Evolutionary conservation across 768 basidiomycete genomes (phyloP), one percentile per base, ranked within the genome.

Genomic region (Rhodosporidiobolus odoratus): DNA sequence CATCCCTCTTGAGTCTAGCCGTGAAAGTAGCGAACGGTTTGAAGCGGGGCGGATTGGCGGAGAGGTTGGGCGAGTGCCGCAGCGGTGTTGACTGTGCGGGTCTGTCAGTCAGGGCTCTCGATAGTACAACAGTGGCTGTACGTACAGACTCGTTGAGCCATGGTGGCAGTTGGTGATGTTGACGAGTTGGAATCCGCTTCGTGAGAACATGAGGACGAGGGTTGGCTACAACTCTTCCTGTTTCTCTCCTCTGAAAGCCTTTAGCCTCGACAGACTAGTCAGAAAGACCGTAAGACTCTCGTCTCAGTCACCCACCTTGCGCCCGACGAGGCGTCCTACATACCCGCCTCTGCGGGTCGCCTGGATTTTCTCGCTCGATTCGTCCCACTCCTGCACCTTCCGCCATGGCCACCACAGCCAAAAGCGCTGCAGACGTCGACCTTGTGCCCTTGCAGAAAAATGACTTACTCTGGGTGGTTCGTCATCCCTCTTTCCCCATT

Each of bases 21-120:
- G 30, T 27, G 4, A 10, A 40, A 6, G 16, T 34, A 19, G 41
- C 67, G 19, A 1, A 73, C 72, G 45, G 65, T 50, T 53, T 67
- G 66, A 27, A 47, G 50, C 56, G 66, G 62, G 65, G 57, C 48
- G 21, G 72, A 65, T 40, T 62, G 54, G 59, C 58, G 58, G 53
- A 59, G 59, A 35, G 66, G 54, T 23, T 61, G 65, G 16, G 67
- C 64, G 41, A 69, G 48, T 23, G 72, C 57, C 23, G 67, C 61
- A 3, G 67, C 35, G 0, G 60, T 57, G 13, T 59, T 53, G 37
- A 43, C 65, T 65, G 30, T n/a, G 32, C 21, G 40, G 16, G 3
- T 34, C 32, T 23, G n/a, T 23, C 19, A 21, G 38, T 32, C 13
- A 5, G 27, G 12, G 27, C 4, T 6, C 23, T 7, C 25, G 19